Conservation (phyloP, 768 basidiomycete species). For the Leccinum subtestaceum region DNA sequence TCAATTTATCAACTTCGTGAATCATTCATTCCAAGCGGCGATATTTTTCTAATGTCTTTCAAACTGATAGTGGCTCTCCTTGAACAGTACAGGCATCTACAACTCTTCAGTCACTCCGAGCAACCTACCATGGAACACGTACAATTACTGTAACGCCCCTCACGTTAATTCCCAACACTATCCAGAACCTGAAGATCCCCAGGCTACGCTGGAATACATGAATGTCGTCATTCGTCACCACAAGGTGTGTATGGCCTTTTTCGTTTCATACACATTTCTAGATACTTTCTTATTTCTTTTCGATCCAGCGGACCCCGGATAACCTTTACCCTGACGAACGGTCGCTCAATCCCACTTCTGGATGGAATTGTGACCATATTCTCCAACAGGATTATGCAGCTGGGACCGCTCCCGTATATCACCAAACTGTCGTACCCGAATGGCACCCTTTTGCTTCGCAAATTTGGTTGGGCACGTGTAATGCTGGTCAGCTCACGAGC, state of each 20-base stretch:
- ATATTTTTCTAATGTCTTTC: neutral
- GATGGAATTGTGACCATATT: constrained; percentile 43
- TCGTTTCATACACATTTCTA: neutral
- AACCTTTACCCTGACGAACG: constrained; percentile 46
- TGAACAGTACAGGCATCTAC: constrained; percentile 37
- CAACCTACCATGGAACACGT: constrained; percentile 45
- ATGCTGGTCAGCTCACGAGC: constrained; percentile 44
- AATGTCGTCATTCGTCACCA: constrained; percentile 47
- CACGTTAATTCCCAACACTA: constrained; percentile 44
- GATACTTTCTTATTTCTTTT: neutral
- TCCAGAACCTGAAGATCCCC: constrained; percentile 22
- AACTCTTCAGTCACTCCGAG: constrained; percentile 43
- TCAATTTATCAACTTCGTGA: neutral
- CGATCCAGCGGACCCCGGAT: constrained; percentile 44
- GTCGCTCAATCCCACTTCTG: constrained; percentile 34
- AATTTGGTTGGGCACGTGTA: constrained; percentile 50
- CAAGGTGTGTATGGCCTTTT: constrained; percentile 37
- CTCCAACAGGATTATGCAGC: constrained; percentile 39
- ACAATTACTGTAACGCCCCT: constrained; percentile 54
- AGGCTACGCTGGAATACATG: constrained; percentile 39
- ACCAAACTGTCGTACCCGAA: constrained; percentile 37
- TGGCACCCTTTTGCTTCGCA: constrained; percentile 43
- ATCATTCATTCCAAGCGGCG: neutral
- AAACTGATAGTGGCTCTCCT: constrained; percentile 8
- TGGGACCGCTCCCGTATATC: constrained; percentile 37